phyloP scores from a whole-genome alignment of 768 basidiomycete species.

The Sistotremastrum suecicum region DNA sequence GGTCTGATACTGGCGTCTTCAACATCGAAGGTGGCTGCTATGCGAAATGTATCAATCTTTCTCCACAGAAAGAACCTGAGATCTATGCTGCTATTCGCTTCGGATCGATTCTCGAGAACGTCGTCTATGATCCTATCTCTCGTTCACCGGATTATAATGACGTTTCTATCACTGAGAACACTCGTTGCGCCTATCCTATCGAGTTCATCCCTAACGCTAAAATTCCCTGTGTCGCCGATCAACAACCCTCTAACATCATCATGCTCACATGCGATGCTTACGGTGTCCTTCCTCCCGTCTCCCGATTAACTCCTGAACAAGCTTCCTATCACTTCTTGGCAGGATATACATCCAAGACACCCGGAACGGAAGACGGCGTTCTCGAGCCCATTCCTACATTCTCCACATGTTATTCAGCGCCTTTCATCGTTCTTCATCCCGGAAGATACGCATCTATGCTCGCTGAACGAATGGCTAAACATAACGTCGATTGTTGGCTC shows the following conservation, averaged over 20 bases:
- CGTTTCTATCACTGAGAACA: conserved; percentile 95
- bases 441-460: conserved; percentile 95
- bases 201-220: conserved; percentile 92
- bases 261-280: conserved; percentile 98
- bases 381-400: conserved; percentile 98
- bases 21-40: conserved; percentile 99
- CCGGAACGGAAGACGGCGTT: conserved; percentile 97
- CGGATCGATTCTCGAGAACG: conserved; percentile 97
- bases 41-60: conserved; percentile 95
- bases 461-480: conserved; percentile 80
- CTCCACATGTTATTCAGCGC: conserved; percentile 97
- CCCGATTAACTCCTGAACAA: conserved; percentile 83
- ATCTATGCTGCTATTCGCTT: conserved; percentile 92
- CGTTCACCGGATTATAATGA: conserved; percentile 93
- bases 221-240: conserved; percentile 79
- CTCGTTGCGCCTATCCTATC: conserved; percentile 97
- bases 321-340: conserved; percentile 97
- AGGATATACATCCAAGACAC: conserved; percentile 96
- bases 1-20: conserved; percentile 98
- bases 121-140: conserved; percentile 80
- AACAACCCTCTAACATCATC: conserved; percentile 88
- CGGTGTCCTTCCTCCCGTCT: conserved; percentile 94
- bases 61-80: conserved; percentile 94
- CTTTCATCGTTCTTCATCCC: conserved; percentile 98
- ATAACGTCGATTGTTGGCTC: conserved; percentile 90